Evolutionary conservation across 2,329 filamentous ascomycete genomes (phyloP).

Genomic region (Nannizzia gypsea): DNA sequence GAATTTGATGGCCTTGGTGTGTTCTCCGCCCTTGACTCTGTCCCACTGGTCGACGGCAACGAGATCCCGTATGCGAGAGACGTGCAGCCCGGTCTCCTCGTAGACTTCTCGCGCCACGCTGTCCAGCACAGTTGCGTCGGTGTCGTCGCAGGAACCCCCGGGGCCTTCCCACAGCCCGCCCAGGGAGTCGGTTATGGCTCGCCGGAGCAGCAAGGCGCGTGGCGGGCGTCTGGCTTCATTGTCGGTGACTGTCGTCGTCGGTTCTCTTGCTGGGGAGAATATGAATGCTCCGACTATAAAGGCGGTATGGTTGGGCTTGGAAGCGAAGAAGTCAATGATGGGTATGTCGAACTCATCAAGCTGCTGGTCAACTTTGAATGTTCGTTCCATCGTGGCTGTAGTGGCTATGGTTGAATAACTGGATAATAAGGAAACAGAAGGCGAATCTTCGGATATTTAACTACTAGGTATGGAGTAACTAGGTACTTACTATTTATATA

Average conservation of each 20-base stretch:
- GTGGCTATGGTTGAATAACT: neutral
- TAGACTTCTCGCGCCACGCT: slow-evolving; percentile 3
- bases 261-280: neutral
- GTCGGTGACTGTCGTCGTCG: neutral
- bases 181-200: slow-evolving; percentile 1
- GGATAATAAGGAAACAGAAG: neutral
- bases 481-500: neutral
- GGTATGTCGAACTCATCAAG: slow-evolving; percentile 4
- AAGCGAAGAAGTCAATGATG: neutral
- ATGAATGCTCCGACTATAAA: slow-evolving; percentile 5
- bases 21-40: neutral
- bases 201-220: neutral
- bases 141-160: slow-evolving; percentile 4
- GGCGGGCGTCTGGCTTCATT: neutral
- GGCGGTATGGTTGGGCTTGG: neutral
- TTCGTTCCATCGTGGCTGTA: neutral
- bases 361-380: neutral
- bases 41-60: slow-evolving; percentile 4
- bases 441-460: too few species aligned
- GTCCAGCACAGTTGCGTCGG: slow-evolving; percentile 2
- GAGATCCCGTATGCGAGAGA: neutral
- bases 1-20: neutral
- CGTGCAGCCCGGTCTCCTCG: slow-evolving; percentile 6
- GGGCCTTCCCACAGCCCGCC: slow-evolving; percentile 4
- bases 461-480: neutral